These are phyloP conservation scores for Fusarium sp. DNA, from an alignment of 2,329 filamentous ascomycete species.

Conservation along the genomic window DNA sequence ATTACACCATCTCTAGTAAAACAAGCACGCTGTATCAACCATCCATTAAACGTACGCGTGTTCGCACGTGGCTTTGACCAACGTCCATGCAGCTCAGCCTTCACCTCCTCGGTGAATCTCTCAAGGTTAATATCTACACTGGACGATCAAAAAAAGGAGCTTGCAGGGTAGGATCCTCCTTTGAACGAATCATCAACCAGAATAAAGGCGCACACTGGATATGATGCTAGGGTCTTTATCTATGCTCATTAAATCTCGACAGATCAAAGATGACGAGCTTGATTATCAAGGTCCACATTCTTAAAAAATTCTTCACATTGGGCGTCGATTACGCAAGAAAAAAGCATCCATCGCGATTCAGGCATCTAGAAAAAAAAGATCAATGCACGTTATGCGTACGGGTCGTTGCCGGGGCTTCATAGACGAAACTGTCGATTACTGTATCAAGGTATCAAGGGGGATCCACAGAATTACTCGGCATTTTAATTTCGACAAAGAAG, in stretches of 20 bases:
- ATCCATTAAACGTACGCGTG: neutral
- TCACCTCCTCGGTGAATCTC: neutral
- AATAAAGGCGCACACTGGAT: neutral
- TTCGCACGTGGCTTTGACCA: neutral
- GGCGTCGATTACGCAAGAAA: neutral
- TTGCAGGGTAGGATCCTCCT: neutral
- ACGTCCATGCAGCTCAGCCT: neutral
- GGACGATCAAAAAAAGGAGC: neutral
- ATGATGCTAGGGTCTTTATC: neutral
- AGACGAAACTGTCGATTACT: conserved; percentile 1
- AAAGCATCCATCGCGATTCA: neutral
- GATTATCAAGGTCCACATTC: neutral
- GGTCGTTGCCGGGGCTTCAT: neutral
- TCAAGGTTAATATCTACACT: neutral
- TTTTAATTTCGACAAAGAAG: conserved; percentile 17
- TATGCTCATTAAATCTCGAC: conserved; percentile 1
- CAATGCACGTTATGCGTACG: conserved; percentile 1
- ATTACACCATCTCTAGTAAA: neutral
- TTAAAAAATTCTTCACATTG: neutral
- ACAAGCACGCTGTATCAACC: neutral
- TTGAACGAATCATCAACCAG: neutral
- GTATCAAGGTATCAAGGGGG: conserved; percentile 1
- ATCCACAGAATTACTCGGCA: conserved; percentile 18
- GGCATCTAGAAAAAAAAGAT: neutral
- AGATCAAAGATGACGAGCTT: neutral